A percentile compares a stretch with the other conserved stretches of the same genome.
Evolutionary conservation across 257 asterid species (phyloP).

Genomic region (Plectranthus barbatus): DNA sequence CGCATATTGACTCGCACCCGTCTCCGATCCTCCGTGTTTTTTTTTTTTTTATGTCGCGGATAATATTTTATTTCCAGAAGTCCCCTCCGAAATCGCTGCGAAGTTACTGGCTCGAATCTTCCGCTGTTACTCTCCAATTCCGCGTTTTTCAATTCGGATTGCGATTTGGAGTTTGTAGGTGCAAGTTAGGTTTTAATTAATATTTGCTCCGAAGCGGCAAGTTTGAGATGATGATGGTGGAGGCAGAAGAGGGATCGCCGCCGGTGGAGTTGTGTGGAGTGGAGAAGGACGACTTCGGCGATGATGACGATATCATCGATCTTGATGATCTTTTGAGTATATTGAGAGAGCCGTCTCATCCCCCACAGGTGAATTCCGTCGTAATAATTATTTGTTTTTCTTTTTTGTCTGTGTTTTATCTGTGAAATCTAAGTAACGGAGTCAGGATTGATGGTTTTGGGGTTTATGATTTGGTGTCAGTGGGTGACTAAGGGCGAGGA

Average conservation of each 20-base stretch:
- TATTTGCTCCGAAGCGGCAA: neutral
- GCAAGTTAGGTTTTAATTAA: too few species aligned
- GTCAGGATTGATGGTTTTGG: neutral
- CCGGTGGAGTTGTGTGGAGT: conserved; percentile 2
- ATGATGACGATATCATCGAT: conserved; percentile 34
- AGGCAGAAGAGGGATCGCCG: conserved; percentile 31
- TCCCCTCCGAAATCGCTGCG: too few species aligned
- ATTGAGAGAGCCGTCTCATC: conserved; percentile 16
- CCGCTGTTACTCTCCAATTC: too few species aligned
- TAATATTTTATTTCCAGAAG: too few species aligned
- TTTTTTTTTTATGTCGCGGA: too few species aligned
- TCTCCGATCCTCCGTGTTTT: too few species aligned
- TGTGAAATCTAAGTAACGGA: neutral
- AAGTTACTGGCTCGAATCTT: too few species aligned
- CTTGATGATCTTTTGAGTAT: conserved; percentile 28
- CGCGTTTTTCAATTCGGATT: too few species aligned
- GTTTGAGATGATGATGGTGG: conserved; percentile 59
- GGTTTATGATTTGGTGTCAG: neutral
- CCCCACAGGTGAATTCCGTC: conserved; percentile 22
- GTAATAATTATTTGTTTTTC: too few species aligned
- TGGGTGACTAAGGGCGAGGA: neutral
- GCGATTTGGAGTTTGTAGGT: too few species aligned
- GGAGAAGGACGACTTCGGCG: conserved; percentile 9
- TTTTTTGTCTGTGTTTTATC: neutral
- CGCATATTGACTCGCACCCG: too few species aligned